These are phyloP conservation scores for Ottelia alismoides DNA, from an alignment of 106 monocot genomes.

Conservation along the genomic window DNA sequence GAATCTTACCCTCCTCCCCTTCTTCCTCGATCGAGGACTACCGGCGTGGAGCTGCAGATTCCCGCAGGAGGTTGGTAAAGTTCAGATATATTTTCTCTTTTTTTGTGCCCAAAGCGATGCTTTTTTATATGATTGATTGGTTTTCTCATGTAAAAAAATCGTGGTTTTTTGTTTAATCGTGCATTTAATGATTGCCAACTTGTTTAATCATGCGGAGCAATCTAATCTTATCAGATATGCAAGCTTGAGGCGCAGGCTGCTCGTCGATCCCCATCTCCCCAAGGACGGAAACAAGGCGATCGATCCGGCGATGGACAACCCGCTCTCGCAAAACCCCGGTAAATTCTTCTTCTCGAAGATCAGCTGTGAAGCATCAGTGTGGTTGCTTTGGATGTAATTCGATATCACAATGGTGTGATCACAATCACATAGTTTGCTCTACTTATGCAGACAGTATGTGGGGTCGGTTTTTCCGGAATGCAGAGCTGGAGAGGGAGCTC, in stretches of 20 bases:
- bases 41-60: constrained; percentile 14
- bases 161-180: not conserved
- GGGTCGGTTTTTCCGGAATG: too few species aligned
- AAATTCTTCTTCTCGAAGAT: too few species aligned
- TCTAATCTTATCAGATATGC: constrained; percentile 73
- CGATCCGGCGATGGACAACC: constrained; percentile 21
- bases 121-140: not conserved
- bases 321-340: constrained; percentile 35
- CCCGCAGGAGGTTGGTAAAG: constrained; percentile 20
- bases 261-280: constrained; percentile 47
- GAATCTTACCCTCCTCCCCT: constrained; percentile 10
- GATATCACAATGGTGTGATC: too few species aligned
- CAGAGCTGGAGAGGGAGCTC: too few species aligned
- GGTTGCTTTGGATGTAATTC: too few species aligned
- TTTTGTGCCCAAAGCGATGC: not conserved
- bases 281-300: constrained; percentile 12
- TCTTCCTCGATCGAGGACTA: constrained; percentile 20
- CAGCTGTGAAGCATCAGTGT: too few species aligned
- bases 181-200: not conserved
- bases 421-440: too few species aligned
- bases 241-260: constrained; percentile 32
- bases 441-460: too few species aligned
- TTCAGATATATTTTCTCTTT: not conserved
- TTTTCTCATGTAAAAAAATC: not conserved
- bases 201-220: too few species aligned